Base-by-base conservation (phyloP, 2,329 filamentous ascomycete species). In the Trichoderma simmonsii region DNA sequence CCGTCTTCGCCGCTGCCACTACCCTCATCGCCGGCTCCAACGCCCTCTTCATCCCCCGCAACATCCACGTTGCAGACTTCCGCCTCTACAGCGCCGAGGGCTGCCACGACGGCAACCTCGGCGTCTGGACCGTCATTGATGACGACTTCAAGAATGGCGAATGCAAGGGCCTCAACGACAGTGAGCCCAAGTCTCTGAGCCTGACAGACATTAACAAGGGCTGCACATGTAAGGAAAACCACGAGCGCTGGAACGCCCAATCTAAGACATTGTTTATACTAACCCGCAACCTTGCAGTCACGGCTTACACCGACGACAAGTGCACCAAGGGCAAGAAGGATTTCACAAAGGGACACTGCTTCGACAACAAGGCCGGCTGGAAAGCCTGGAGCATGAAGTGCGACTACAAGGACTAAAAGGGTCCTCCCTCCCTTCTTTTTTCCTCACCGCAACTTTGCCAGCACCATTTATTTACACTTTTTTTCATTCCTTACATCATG, bases 111-210 rank as follows among this genome's bases (percentile, higher is more conserved):
- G 28, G 71, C 28, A 78, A 78, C 67, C 30, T 74, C 21, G 77
- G 77, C 28, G 65, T 78, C 32, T 78, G 75, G 75, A 78, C 77
- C 12, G 73, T 78, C 43, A 76, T 77, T 21, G 72, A 77, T 24
- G 71, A 72, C 6, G 77, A 78, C 70, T 73, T 78, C 9, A 32
- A 34, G 30, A 59, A 70, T 18, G 56, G 73, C 36, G 69, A 75
- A 32, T 77, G 77, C 73, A 75, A 73, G 51, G 65, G 43, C 36
- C 70, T 78, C 51, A 57, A 70, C 21, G 66, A 64, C 5, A 73
- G 72, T 3, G 48, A 32, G 15, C 62, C 75, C 36, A 65, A 64
- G 36, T 77, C 76, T 11, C 69, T 78, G 1, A 68, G 7, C 7
- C 60, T 74, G 39, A 51, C 64, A 0, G 70, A 75, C 34, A 75